Conservation (phyloP, 495 filamentous ascomycete species). For the Hypoxylon fuscum region DNA sequence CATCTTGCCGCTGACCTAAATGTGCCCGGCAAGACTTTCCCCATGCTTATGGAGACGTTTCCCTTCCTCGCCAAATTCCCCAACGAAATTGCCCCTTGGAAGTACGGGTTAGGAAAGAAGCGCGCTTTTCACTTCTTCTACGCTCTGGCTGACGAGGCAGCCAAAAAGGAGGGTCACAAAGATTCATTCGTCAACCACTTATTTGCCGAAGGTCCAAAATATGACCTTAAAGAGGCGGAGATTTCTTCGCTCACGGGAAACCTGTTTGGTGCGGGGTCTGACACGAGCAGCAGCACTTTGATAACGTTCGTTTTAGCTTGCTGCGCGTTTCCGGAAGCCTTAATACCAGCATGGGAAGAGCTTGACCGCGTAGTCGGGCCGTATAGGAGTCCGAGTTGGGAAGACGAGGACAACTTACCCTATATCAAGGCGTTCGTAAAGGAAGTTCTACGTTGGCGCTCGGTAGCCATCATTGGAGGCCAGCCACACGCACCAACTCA, state of each 20-base stretch:
- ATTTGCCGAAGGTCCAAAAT: slow-evolving; percentile 58
- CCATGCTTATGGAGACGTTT: slow-evolving; percentile 69
- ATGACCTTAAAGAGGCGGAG: slow-evolving; percentile 62
- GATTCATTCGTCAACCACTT: slow-evolving; percentile 47
- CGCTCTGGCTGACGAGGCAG: slow-evolving; percentile 65
- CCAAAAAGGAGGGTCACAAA: slow-evolving; percentile 50
- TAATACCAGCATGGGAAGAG: slow-evolving; percentile 60
- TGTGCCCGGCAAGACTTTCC: slow-evolving; percentile 68
- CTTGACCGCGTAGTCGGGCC: slow-evolving; percentile 66
- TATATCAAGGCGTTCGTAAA: slow-evolving; percentile 69
- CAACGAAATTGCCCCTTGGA: slow-evolving; percentile 66
- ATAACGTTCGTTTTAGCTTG: slow-evolving; percentile 71
- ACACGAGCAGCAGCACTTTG: slow-evolving; percentile 72
- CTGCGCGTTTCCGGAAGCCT: slow-evolving; percentile 61
- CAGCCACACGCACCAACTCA: slow-evolving; percentile 69
- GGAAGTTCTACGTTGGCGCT: slow-evolving; percentile 71
- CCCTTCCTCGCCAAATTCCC: slow-evolving; percentile 65
- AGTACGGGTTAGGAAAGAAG: slow-evolving; percentile 62
- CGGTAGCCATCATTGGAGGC: slow-evolving; percentile 69
- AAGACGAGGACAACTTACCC: slow-evolving; percentile 65
- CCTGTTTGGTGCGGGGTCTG: slow-evolving; percentile 71
- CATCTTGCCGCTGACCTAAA: slow-evolving; percentile 71
- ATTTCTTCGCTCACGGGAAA: slow-evolving; percentile 68
- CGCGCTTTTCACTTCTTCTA: slow-evolving; percentile 63
- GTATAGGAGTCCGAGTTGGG: slow-evolving; percentile 63